A percentile compares a stretch with the other conserved stretches of the same genome.
Evolutionary conservation across 441 rosid species (phyloP).

Genomic region (Populus hybrid): DNA sequence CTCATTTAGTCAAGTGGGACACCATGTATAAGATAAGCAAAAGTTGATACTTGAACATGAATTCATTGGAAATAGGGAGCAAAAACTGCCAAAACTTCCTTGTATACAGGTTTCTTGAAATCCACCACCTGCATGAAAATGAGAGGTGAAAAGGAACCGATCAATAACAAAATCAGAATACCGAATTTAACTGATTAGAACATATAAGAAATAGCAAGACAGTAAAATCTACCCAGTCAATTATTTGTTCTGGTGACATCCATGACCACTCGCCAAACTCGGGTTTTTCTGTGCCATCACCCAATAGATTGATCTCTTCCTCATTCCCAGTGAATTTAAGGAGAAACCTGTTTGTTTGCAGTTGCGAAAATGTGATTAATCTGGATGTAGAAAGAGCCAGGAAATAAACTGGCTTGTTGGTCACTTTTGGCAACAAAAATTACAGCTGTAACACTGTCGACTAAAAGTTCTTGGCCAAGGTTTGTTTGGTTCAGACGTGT

Average conservation of each 20-base stretch:
- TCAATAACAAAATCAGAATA: neutral
- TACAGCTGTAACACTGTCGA: neutral
- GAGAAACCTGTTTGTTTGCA: conserved; percentile 58
- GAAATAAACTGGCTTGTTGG: neutral
- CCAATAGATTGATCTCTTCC: conserved; percentile 77
- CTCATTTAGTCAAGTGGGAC: neutral
- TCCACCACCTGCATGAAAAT: conserved; percentile 59
- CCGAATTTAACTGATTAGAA: neutral
- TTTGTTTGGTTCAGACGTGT: neutral
- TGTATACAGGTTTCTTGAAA: conserved; percentile 77
- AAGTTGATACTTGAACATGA: neutral
- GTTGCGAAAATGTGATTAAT: neutral
- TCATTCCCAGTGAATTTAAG: conserved; percentile 76
- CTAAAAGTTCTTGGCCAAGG: neutral
- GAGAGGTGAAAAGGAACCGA: neutral
- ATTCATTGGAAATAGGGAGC: conserved; percentile 44
- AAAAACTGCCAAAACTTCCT: conserved; percentile 57
- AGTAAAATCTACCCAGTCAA: conserved; percentile 39
- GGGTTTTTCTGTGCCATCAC: conserved; percentile 80
- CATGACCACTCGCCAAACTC: conserved; percentile 90
- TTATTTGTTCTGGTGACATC: conserved; percentile 65
- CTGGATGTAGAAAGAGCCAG: neutral
- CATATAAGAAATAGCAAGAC: neutral
- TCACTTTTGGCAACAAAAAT: neutral
- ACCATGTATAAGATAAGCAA: no score